Base-by-base conservation (phyloP, 352 stramenopile species). In the Phytophthora quininea region DNA sequence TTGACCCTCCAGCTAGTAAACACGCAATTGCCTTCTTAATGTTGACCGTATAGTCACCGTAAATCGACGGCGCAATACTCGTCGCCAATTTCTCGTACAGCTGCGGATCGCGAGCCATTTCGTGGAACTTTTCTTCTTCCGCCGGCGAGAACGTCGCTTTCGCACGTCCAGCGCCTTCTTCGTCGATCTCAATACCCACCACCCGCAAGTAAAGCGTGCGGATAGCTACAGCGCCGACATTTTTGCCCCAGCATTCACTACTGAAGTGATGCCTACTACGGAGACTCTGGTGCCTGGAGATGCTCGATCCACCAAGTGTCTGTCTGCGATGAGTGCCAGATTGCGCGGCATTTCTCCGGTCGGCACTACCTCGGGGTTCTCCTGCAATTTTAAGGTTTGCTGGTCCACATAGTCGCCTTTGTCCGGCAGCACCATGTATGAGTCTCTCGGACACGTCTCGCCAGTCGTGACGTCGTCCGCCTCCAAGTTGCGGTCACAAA, bases 311-410 rank as follows among this genome's bases (percentile, higher is more conserved):
- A 99, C 97, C 29, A 99, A 83, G 54, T 93, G 86, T n/a, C 97
- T 80, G 62, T 99, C 97, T 0, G 96, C 87, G 29, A 97, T 90
- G n/a, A 99, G 73, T 40, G 98, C 77, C 33, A 99, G 82, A 61
- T 97, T 97, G 30, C 98, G 86, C 15, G 98, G 98, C 98, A 99
- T 99, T 74, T 99, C 98, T 30, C 98, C 98, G 4, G 98, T 99
- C 0, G 98, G 97, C 7, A 99, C 97, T 14, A 97, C 94, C 68
- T 99, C 97, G 0, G 79, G 98, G 76, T 82, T 97, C 67, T 98
- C 93, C 76, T 98, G 94, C 40, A 99, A 80, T 81, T 99, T 99
- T 31, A 99, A 78, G n/a, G 96, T 99, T 84, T 99, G 98, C 65
- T 98, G 95, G 77, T 99, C 97, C 0, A 99, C 92, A 72, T 99